Base-by-base conservation (phyloP, 1,284 basidiomycete species). In the Trichosporon ovoides region DNA sequence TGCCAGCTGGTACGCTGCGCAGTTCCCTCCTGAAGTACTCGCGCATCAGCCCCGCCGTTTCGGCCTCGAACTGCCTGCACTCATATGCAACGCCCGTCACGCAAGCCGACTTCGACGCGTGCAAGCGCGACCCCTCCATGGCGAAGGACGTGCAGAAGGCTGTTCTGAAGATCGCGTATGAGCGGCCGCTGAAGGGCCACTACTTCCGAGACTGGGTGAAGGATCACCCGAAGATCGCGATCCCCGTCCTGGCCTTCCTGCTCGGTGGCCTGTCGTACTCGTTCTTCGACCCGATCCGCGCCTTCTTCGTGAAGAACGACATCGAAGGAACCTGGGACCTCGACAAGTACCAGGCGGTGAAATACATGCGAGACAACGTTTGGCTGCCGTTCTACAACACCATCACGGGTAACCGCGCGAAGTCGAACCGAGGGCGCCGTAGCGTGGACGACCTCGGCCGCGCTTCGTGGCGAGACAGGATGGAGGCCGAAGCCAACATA, bases 241-340 rank as follows among this genome's bases (percentile, higher is more conserved):
- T 97, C 4, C 95, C 95, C 0, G 76, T 96, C 12, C 60, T 94
- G 1, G 84, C 92, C 46, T 95, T 97, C 77, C 79, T 98, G 2
- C 73, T 98, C 28, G 95, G 94, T 14, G 87, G 87, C 1, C 71
- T 98, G 51, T 91, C 89, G 28, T 96, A 95, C 73, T 88, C 88
- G 87, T 83, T 96, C 63, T 96, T 96, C 69, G 92, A 97, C 71
- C 93, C 93, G 1, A 84, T 98, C 34, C 86, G 95, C 46, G 83
- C 85, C 3, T 82, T 93, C 62, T 91, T 88, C 80, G 84, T 98
- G 0, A 83, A 91, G 78, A 85, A 84, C 20, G 89, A 92, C 68
- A 80, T 97, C 67, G 80, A 88, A 56, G 83, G 89, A 52, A 89
- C 89, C 79, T 93, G 96, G 69, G 85, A 93, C 69, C 82, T 78